phyloP scores from a whole-genome alignment of 73 alveolate species.

The Tetrahymena thermophila region DNA sequence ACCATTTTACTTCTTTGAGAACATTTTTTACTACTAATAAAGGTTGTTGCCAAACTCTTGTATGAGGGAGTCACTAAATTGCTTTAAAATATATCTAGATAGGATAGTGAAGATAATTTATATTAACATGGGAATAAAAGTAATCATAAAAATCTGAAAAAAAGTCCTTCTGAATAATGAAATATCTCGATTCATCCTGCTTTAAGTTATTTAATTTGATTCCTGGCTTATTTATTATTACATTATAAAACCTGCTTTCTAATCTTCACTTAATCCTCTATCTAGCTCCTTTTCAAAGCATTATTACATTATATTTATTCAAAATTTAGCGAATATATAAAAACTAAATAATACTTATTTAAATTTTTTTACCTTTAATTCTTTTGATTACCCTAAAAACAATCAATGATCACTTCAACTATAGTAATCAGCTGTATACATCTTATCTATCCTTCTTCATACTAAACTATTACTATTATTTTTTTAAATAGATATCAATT shows the following conservation, averaged over 20 bases:
- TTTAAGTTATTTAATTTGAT: not conserved
- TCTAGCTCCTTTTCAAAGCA: not conserved
- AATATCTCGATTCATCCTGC: not conserved
- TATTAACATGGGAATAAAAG: not conserved
- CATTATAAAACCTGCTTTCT: not conserved
- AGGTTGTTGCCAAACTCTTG: not conserved
- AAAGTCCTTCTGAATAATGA: not conserved
- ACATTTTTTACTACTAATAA: not conserved
- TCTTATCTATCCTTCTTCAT: not conserved
- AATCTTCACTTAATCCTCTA: not conserved
- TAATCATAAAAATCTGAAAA: not conserved
- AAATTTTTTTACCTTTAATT: too few species aligned
- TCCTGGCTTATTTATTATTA: not conserved
- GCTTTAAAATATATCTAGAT: not conserved
- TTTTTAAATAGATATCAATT: too few species aligned
- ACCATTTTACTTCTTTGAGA: not conserved
- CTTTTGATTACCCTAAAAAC: too few species aligned
- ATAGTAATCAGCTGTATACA: too few species aligned
- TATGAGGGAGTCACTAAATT: not conserved
- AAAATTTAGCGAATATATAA: not conserved
- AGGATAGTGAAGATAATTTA: not conserved
- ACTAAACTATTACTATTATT: not conserved
- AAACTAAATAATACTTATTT: not conserved
- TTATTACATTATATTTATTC: not conserved
- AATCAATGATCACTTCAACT: too few species aligned